Percentiles rank a stretch among this genome's conserved stretches.
Conservation (phyloP, 768 basidiomycete species). For the Botryobasidium botryosum region DNA sequence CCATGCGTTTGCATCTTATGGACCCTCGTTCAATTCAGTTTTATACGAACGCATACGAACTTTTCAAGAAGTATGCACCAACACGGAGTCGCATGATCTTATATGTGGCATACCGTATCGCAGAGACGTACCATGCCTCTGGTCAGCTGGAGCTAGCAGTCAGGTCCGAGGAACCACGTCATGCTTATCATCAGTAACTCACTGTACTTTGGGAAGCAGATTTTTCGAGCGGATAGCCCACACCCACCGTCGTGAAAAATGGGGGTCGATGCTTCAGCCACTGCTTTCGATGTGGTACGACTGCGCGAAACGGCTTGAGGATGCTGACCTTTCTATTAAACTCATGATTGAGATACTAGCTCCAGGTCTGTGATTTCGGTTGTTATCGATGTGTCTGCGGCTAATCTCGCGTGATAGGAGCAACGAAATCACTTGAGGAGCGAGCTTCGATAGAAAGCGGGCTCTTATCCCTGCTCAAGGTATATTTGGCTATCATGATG, state of each 20-base stretch:
- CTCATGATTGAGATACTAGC: constrained; percentile 73
- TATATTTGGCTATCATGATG: too few species aligned
- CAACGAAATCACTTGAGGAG: neutral
- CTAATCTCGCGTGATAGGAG: neutral
- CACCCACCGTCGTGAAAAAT: constrained; percentile 73
- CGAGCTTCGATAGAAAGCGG: neutral
- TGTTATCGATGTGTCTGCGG: neutral
- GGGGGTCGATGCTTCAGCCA: constrained; percentile 56
- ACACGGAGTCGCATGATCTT: constrained; percentile 68
- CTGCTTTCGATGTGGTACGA: constrained; percentile 68
- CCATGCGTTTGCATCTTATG: neutral
- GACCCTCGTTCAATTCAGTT: constrained; percentile 30
- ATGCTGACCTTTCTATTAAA: constrained; percentile 57
- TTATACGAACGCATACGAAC: constrained; percentile 85
- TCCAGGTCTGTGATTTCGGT: constrained; percentile 32
- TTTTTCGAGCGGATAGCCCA: constrained; percentile 89
- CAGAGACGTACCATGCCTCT: constrained; percentile 63
- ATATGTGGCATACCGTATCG: constrained; percentile 85
- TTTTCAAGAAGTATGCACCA: constrained; percentile 60
- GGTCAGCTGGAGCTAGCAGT: constrained; percentile 79
- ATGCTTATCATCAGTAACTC: neutral
- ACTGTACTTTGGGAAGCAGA: constrained; percentile 23
- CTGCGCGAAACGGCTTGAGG: constrained; percentile 61
- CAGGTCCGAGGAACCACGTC: constrained; percentile 31
- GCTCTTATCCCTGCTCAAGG: neutral